A percentile compares a stretch with the other conserved stretches of the same genome.
phyloP scores from a whole-genome alignment of 176 grass and related monocot genomes.

The Eremochloa ophiuroides region DNA sequence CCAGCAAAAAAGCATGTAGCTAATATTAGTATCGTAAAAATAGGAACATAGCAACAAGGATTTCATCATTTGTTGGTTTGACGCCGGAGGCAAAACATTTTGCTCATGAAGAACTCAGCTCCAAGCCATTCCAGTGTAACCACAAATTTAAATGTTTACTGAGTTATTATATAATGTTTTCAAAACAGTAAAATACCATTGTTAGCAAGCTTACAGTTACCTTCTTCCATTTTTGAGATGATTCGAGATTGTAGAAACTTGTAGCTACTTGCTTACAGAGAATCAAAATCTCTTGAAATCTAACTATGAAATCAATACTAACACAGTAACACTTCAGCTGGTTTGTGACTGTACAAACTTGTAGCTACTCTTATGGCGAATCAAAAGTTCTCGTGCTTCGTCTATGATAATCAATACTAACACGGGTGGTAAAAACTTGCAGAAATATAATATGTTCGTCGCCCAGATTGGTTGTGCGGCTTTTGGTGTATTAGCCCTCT shows the following conservation, averaged over 20 bases:
- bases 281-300: background rate
- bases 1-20: background rate
- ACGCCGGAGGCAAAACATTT: background rate
- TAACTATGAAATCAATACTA: constrained; percentile 14
- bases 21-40: background rate
- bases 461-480: constrained; percentile 84
- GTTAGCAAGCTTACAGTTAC: background rate
- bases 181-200: background rate
- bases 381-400: background rate
- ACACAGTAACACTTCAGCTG: background rate
- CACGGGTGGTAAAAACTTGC: constrained; percentile 37
- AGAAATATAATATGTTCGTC: constrained; percentile 91
- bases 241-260: background rate
- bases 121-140: background rate
- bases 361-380: background rate
- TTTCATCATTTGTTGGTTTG: background rate
- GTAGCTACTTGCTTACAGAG: background rate
- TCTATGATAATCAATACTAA: constrained; percentile 26
- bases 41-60: background rate
- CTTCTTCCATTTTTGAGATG: background rate
- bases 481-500: constrained; percentile 77
- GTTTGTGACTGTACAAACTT: background rate
- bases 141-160: background rate
- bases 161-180: background rate
- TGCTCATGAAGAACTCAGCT: background rate